Base-by-base conservation (phyloP, 176 grass and related monocot genomes). In the maize (Zea mays) region DNA sequence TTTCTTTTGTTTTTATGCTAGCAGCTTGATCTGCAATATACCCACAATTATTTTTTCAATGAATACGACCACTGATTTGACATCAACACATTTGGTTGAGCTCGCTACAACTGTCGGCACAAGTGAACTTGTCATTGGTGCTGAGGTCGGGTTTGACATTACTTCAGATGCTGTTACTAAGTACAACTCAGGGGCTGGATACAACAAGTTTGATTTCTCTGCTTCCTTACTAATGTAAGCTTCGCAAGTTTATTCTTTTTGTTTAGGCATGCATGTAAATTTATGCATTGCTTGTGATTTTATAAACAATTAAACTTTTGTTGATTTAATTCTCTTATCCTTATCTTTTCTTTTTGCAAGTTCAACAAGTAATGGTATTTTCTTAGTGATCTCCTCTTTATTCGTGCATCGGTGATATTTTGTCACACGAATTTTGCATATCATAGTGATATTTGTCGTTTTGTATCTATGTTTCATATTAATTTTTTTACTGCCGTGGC, bases 81-180 rank as follows among this genome's bases (percentile, higher is more conserved):
- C 90, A n/a, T 85, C 90, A 10, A 65, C 88, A 46, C 90, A 90
- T 61, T 74, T 87, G 60, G 52, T 97, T 14, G 93, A 97, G 90
- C 83, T 92, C 51, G 88, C 90, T 55, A 81, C 74, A 80, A 88
- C 85, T 49, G 8, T 85, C 0, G 93, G 93, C 69, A 87, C 83
- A 43, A 89, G 67, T 41, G 86, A 93, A 81, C 61, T 97, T 69
- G 56, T 69, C 82, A 5, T 89, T 65, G 93, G 93, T 69, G 90
- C 74, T 19, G 90, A 97, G 83, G 74, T 97, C 83, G 93, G 93
- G 10, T 97, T 97, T 89, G 93, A 97, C 79, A 97, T 90, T 68
- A 77, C 85, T 80, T 93, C 93, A 39, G 90, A 90, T 61, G 85
- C 81, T 87, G 73, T 97, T 68, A 93, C 90, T 17, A 97, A 97